Evolutionary conservation across 169 alveolate genomes (phyloP), one percentile per base, ranked within the genome.

Genomic region (Cyclospora cayetanensis): DNA sequence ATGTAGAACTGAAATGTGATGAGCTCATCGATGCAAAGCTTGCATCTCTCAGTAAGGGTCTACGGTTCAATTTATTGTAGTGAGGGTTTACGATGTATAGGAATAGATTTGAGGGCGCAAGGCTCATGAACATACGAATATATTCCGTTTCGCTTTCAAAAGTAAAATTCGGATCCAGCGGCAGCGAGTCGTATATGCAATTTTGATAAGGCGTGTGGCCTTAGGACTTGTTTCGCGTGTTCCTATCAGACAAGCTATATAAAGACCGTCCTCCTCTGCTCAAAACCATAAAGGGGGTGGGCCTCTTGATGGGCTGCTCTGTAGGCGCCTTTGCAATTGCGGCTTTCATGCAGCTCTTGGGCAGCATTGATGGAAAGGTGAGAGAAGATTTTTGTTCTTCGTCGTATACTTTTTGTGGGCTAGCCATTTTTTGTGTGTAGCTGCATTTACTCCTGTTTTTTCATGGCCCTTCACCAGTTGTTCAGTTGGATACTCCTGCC

Each of bases 221-320:
- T n/a, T n/a, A n/a, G n/a, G n/a, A n/a, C n/a, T n/a, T n/a, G n/a
- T n/a, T n/a, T n/a, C n/a, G n/a, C n/a, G n/a, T n/a, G n/a, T n/a
- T n/a, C n/a, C n/a, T n/a, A 7, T 12, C 72, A 60, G 72, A 60
- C 31, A 60, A 60, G 31, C 72, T 60, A n/a, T 60, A 60, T 31
- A 0, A 12, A 1, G 72, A 60, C n/a, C 15, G 72, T 20, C 72
- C 72, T 15, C 72, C 72, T 12, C 31, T 60, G 72, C 72, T 60
- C 35, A 12, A 60, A 15, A n/a, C 72, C 15, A 9, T 60, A n/a
- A 60, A n/a, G 27, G 27, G 72, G 35, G 72, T 31, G 35, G 72
- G 72, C 35, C 72, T 60, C 11, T 31, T 60, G 15, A n/a, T n/a
- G n/a, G 72, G 72, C n/a, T n/a, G 72, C 72, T 60, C 72, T n/a